Percentiles rank a stretch among this genome's conserved stretches.
Evolutionary conservation across 208 protist genomes (phyloP).

Genomic region (Leptomonas pyrrhocoris): DNA sequence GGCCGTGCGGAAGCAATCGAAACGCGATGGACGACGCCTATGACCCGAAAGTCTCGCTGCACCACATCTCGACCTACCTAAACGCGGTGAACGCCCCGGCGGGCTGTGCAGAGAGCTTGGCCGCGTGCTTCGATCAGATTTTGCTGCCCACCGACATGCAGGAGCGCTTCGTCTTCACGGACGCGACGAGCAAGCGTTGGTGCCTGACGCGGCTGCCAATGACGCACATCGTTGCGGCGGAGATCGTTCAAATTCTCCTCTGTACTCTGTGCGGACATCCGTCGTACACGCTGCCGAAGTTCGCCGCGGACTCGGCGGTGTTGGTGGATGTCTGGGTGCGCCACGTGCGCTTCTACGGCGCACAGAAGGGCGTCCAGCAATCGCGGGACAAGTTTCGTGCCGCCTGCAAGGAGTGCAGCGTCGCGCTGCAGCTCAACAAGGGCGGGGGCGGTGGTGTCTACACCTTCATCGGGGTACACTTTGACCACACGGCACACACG

Average conservation of each 20-base stretch:
- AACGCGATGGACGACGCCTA: conserved; percentile 18
- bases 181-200: conserved; percentile 11
- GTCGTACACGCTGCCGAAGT: conserved; percentile 2
- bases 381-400: conserved; percentile 3
- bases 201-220: conserved; percentile 24
- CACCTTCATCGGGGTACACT: conserved; percentile 17
- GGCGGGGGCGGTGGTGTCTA: background rate
- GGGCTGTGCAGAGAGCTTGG: conserved; percentile 1
- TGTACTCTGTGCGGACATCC: conserved; percentile 13
- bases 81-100: conserved; percentile 13
- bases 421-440: background rate
- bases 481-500: conserved; percentile 13
- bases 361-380: background rate
- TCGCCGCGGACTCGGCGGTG: background rate
- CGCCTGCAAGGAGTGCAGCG: conserved; percentile 15
- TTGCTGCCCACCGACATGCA: conserved; percentile 6
- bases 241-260: conserved; percentile 14
- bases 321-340: conserved; percentile 21
- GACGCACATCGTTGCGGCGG: conserved; percentile 13
- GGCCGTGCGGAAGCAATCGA: conserved; percentile 25
- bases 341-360: conserved; percentile 14
- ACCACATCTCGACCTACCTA: conserved; percentile 25
- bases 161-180: conserved; percentile 29
- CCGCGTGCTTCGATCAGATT: conserved; percentile 11
- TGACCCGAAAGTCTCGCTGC: conserved; percentile 13